Evolutionary conservation across 345 rosid species (phyloP), one percentile per base, ranked within the genome.

Genomic region (Boechera retrofracta): DNA sequence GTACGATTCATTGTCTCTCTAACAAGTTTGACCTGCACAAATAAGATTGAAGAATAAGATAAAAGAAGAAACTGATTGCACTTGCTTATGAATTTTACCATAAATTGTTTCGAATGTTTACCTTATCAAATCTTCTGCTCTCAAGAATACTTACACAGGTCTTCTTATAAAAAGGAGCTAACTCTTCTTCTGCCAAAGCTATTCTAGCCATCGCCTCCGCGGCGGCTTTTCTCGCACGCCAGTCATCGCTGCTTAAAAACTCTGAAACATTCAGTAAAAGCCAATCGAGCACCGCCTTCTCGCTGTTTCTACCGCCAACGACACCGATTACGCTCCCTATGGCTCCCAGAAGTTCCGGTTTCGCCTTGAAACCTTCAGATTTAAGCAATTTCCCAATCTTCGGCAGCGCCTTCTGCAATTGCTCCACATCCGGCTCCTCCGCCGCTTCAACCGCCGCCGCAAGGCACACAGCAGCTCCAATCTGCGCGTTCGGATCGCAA

Each of bases 181-280:
- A 63, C 39, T 90, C 87, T 66, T 73, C 66, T 75, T 90, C 99
- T 7, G 56, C 87, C 26, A 64, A 7, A 11, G 92, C 92, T 24
- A 95, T 85, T 77, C 80, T 92, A 67, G 90, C 91, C 77, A 95
- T 75, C 0, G 87, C 85, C 81, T 95, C 98, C 1, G 99, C 92
- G 1, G 99, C 96, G 0, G 97, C 89, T 80, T 92, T 95, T 49
- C 99, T 90, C 44, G 92, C 85, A 38, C 87, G 79, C 99, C 99
- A 95, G 60, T 92, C 97, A 5, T 86, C 87, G 52, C 80, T 81
- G 54, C 98, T 85, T 82, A 92, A 78, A 33, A 87, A 87, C 78
- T 87, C 98, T 3, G 81, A 69, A 24, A 86, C 79, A 44, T 87
- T 85, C 0, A 92, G 90, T 56, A 95, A 84, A 5, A 90, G 63